Evolutionary conservation across 2,329 filamentous ascomycete species (phyloP), one percentile per base, ranked within the genome.

Genomic region (Diaporthe ilicicola): DNA sequence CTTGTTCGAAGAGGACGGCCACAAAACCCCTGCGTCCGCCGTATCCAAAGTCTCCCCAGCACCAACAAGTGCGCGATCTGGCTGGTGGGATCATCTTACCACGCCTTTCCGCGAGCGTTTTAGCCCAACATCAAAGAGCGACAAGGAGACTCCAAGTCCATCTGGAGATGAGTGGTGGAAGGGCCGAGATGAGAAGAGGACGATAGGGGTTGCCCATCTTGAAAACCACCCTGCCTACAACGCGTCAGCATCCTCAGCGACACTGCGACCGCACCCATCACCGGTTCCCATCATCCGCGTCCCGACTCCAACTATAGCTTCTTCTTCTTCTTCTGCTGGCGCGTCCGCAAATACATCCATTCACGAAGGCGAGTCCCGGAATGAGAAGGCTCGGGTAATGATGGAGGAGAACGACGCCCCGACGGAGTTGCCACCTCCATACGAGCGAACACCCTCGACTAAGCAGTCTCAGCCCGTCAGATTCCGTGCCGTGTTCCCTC

Each of bases 51-150:
- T 56, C 61, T 82, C 74, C 80, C 82, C 51, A 79, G 85, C 54
- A 79, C 88, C 87, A 50, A 88, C 87, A 34, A 86, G 84, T 51
- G 86, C 88, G 13, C 86, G 85, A 69, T 91, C 91, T 32, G 92
- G 92, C 24, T 94, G 92, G 92, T 94, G 92, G 92, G 93, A 93
- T 76, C 86, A 93, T 74, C 89, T 94, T 69, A 91, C 88, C 9
- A 93, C 92, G 1, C 92, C 92, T 0, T 94, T 94, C 76, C 76
- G 81, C 19, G 84, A 87, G 37, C 76, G 85, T 27, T 81, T 83
- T 56, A 82, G 81, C 56, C 80, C 81, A 56, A 80, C 76, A 75
- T 70, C 79, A 62, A 79, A 77, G 67, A 67, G 61, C 74, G 37
- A 76, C 73, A 71, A 77, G 56, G 72, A 78, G 73, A 44, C 70